Conservation (phyloP, 257 asterid genomes). For the Lantana camara region DNA sequence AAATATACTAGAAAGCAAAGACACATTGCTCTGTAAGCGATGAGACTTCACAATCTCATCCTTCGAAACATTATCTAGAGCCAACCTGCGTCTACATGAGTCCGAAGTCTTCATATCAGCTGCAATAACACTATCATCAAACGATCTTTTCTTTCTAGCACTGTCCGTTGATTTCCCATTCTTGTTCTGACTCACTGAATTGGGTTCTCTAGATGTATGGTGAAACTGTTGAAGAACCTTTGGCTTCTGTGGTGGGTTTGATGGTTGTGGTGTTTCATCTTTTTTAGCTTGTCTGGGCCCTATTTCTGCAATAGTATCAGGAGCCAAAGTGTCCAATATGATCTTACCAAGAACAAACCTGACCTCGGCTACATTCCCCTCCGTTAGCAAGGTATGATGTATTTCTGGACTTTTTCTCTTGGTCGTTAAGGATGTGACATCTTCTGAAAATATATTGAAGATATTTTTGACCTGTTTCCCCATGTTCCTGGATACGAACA, state of each 20-base stretch:
- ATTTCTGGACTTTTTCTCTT: constrained; percentile 35
- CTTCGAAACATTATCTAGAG: constrained; percentile 11
- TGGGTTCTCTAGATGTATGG: constrained; percentile 12
- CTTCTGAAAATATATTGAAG: constrained; percentile 31
- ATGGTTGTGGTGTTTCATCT: constrained; percentile 15
- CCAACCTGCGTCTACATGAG: background rate
- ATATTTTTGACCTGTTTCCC: constrained; percentile 36
- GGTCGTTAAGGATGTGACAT: constrained; percentile 31
- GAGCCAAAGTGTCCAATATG: constrained; percentile 51
- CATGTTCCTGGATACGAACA: constrained; percentile 53
- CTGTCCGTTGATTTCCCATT: constrained; percentile 17
- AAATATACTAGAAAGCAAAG: constrained; percentile 30
- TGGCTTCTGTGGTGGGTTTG: too few relatives aligned
- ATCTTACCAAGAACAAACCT: constrained; percentile 80
- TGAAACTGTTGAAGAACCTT: constrained; percentile 16
- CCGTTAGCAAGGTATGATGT: constrained; percentile 38
- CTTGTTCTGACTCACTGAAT: constrained; percentile 7
- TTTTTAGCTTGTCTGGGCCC: constrained; percentile 29
- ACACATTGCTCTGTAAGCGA: background rate
- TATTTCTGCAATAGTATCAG: constrained; percentile 22
- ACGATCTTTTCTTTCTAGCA: constrained; percentile 30
- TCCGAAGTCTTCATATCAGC: constrained; percentile 1
- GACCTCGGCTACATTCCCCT: constrained; percentile 47
- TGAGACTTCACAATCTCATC: constrained; percentile 23
- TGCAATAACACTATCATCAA: constrained; percentile 17